These are phyloP conservation scores for Hura crepitans DNA, from an alignment of 441 rosid genomes.

Conservation along the genomic window DNA sequence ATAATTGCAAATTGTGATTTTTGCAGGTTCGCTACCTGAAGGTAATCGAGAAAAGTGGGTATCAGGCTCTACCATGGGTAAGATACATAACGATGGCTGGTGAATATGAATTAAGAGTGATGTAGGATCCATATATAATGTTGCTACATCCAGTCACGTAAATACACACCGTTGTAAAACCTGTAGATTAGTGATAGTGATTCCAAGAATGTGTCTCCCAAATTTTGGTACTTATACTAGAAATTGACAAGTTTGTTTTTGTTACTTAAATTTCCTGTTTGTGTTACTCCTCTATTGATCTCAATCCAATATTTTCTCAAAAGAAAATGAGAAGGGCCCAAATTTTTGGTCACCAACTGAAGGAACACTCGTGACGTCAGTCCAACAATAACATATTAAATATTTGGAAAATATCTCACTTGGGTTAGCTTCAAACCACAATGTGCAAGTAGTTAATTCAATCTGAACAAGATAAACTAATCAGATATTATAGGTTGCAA, in stretches of 20 bases:
- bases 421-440: too few relatives aligned
- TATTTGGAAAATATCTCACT: too few relatives aligned
- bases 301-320: too few relatives aligned
- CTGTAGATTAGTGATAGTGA: neutral
- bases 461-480: too few relatives aligned
- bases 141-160: neutral
- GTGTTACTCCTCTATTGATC: neutral
- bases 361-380: too few relatives aligned
- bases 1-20: neutral
- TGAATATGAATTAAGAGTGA: conserved; percentile 51
- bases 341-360: too few relatives aligned
- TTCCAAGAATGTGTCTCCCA: neutral
- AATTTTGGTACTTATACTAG: conserved; percentile 4
- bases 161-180: neutral
- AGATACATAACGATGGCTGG: conserved; percentile 96
- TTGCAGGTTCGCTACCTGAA: conserved; percentile 82
- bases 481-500: too few relatives aligned
- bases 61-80: conserved; percentile 96
- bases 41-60: conserved; percentile 88
- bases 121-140: neutral
- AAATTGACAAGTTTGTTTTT: neutral
- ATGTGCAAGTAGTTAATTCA: too few relatives aligned
- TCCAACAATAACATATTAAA: too few relatives aligned
- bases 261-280: too few relatives aligned
- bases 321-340: too few relatives aligned